Evolutionary conservation across 1,139 yeast species (phyloP).

Genomic region (Torulaspora pretoriensis): DNA sequence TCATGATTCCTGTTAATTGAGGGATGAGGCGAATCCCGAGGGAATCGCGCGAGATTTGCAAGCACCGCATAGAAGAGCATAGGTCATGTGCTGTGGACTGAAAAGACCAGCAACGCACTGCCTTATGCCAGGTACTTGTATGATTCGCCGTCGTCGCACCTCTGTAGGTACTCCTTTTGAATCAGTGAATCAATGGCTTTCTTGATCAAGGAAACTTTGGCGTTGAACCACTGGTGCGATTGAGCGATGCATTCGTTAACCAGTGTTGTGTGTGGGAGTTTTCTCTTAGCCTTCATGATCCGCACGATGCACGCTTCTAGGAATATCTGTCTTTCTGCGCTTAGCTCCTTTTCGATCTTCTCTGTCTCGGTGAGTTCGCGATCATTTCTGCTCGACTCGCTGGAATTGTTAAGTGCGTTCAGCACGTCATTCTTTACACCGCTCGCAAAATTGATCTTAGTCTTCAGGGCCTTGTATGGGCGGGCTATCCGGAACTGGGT

Average conservation of each 20-base stretch:
- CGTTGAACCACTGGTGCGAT: conserved; percentile 78
- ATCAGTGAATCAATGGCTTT: conserved; percentile 80
- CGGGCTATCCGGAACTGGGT: conserved; percentile 68
- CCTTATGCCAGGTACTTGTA: conserved; percentile 69
- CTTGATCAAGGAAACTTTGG: conserved; percentile 81
- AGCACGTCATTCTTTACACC: conserved; percentile 67
- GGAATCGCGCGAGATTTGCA: background rate
- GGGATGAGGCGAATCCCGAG: background rate
- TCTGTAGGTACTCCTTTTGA: conserved; percentile 78
- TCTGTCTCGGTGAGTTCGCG: conserved; percentile 51
- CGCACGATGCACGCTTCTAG: conserved; percentile 92
- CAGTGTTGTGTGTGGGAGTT: conserved; percentile 70
- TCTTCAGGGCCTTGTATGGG: conserved; percentile 81
- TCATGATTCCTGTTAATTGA: background rate
- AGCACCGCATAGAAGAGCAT: background rate
- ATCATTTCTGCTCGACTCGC: conserved; percentile 15
- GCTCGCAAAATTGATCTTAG: conserved; percentile 78
- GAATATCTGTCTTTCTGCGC: conserved; percentile 80
- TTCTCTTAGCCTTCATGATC: conserved; percentile 91
- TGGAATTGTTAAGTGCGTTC: conserved; percentile 16
- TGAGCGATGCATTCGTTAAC: conserved; percentile 88
- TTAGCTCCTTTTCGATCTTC: conserved; percentile 80
- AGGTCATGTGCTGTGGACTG: background rate
- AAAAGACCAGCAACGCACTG: background rate
- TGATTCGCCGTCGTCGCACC: conserved; percentile 64